phyloP scores from a whole-genome alignment of 352 stramenopile genomes.

The Pythium myriotylum region DNA sequence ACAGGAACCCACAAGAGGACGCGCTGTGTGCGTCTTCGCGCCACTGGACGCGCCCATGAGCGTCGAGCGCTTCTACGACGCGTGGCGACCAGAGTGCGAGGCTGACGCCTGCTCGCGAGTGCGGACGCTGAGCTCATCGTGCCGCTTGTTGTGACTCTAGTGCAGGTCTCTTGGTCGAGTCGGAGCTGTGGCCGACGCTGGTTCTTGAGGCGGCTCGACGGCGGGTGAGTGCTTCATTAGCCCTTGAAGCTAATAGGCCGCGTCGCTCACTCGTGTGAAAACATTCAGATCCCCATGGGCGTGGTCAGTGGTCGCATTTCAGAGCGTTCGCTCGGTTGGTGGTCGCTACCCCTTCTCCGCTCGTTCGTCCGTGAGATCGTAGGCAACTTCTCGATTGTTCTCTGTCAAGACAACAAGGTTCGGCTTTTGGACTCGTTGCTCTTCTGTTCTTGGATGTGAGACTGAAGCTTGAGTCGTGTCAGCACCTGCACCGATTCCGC shows the following conservation, averaged over 20 bases:
- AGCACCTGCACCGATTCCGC: slow-evolving; percentile 56
- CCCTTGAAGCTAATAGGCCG: background rate
- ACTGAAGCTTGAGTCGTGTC: background rate
- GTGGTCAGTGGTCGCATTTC: slow-evolving; percentile 74
- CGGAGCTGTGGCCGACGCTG: slow-evolving; percentile 80
- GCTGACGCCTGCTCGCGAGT: background rate
- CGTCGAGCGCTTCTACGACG: slow-evolving; percentile 63
- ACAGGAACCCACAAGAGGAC: slow-evolving; percentile 26
- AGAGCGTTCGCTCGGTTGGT: slow-evolving; percentile 46
- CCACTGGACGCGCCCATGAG: slow-evolving; percentile 57
- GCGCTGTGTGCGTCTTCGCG: slow-evolving; percentile 57
- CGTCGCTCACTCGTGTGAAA: no score
- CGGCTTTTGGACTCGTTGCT: background rate
- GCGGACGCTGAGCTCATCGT: no score
- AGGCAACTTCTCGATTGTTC: slow-evolving; percentile 47
- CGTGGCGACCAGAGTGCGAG: slow-evolving; percentile 60
- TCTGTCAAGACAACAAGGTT: slow-evolving; percentile 66
- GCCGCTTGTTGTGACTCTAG: slow-evolving; percentile 13
- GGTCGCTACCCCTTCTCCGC: slow-evolving; percentile 41
- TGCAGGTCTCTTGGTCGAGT: slow-evolving; percentile 77
- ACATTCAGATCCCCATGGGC: slow-evolving; percentile 48
- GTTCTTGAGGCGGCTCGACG: slow-evolving; percentile 52
- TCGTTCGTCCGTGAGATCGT: slow-evolving; percentile 26
- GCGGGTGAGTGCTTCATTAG: slow-evolving; percentile 24
- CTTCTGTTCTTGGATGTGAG: background rate